Evolutionary conservation across 2,329 filamentous ascomycete genomes (phyloP), one percentile per base, ranked within the genome.

Genomic region (Ophiostoma populinum): DNA sequence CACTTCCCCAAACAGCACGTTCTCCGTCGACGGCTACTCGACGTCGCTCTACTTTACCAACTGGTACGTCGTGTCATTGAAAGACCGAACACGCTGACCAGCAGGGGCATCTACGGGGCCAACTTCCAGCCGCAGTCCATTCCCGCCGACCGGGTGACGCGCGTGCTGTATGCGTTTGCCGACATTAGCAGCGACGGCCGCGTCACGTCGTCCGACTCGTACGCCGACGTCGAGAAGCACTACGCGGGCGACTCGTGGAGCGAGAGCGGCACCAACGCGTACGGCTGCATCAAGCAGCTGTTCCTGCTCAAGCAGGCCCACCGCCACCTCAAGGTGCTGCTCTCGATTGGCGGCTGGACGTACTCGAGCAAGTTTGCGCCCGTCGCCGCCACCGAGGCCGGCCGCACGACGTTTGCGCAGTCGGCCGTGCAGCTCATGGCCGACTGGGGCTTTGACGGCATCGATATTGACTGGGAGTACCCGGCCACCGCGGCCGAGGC

Each of bases 291-390:
- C 35, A 90, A 90, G 57, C 80, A 92, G 48, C 61, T 92, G 1
- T 82, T 70, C 50, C 57, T 80, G 7, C 61, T 83, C 28, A 92
- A 92, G 57, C 75, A 86, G 52, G 54, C 63, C 39, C 75, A 92
- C 52, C 74, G 82, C n/a, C 69, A 81, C 32, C 54, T 92, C 36
- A 92, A 92, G 50, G 64, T 78, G 2, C 61, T 92, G 16, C 65
- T 92, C 4, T 80, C 72, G 31, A 82, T 93, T 43, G 85, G 85
- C 32, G 83, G 85, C 20, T 92, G 79, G 79, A 85, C 80, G 0
- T 90, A 81, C 55, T 83, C 79, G 2, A 38, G 39, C 22, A 37
- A 38, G 26, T 87, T 92, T 50, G 62, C 79, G 1, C 59, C 61
- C 2, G 75, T 75, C 0, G 71, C 75, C 8, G 71, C 70, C 40